phyloP scores from a whole-genome alignment of 192 early-diverging fungal species.

The Allomyces macrogynus region DNA sequence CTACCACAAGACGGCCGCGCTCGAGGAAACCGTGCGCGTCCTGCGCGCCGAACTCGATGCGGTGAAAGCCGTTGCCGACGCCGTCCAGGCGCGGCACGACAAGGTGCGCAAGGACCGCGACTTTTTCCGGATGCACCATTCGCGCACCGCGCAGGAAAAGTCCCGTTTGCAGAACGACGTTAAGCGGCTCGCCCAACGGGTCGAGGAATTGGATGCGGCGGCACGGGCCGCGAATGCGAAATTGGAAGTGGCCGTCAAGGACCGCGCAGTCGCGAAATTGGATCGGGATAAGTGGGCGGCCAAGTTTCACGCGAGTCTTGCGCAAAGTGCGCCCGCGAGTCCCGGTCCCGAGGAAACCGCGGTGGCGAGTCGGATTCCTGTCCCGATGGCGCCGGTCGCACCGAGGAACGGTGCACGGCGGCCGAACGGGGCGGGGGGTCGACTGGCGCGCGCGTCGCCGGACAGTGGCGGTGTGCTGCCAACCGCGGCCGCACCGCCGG shows the following conservation, averaged over 20 bases:
- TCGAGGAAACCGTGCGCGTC: too few species aligned
- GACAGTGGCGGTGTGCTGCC: too few species aligned
- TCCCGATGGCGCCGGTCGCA: too few species aligned
- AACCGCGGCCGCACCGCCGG: too few species aligned
- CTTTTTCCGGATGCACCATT: constrained; percentile 40
- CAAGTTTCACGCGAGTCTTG: too few species aligned
- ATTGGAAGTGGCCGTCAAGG: constrained; percentile 34
- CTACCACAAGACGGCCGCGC: constrained; percentile 6
- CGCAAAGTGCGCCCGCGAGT: too few species aligned
- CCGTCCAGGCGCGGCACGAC: constrained; percentile 23
- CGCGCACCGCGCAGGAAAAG: constrained; percentile 37
- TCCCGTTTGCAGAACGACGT: constrained; percentile 22
- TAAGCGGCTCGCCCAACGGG: constrained; percentile 31
- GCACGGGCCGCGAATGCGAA: constrained; percentile 16
- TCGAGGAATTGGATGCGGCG: constrained; percentile 24
- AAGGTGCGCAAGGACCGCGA: constrained; percentile 33
- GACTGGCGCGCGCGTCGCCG: too few species aligned
- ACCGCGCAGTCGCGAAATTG: constrained; percentile 31
- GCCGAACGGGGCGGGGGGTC: too few species aligned
- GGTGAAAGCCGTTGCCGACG: constrained; percentile 28
- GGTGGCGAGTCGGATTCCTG: too few species aligned
- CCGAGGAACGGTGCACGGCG: too few species aligned
- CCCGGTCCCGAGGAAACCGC: too few species aligned
- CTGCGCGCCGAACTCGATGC: background rate
- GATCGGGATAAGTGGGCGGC: constrained; percentile 16